Evolutionary conservation across 768 basidiomycete genomes (phyloP), one percentile per base, ranked within the genome.

Genomic region (Leccinum arenicola): DNA sequence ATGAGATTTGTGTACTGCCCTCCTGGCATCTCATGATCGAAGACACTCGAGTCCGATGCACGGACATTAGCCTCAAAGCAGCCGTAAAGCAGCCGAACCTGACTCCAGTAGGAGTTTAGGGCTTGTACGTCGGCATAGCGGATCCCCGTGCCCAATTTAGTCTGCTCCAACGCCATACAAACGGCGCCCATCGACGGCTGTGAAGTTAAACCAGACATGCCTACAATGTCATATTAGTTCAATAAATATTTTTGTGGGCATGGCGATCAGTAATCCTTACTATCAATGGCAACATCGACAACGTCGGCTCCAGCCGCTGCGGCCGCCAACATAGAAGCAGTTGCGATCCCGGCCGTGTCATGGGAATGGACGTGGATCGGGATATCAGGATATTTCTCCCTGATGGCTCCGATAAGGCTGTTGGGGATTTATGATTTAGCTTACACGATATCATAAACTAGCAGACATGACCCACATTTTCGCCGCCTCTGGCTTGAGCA

Each of bases 361-460:
- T 99, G 97, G 12, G 97, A 98, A 78, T 99, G 97, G 38, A 99
- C 96, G 73, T 99, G 97, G 73, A 99, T 98, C 31, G 97, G 95
- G 57, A 99, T 84, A 72, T 97, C 95, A 43, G 97, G 97, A 76
- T 98, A 90, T 66, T 93, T 95, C 78, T 92, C 86, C 71, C 97
- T 85, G 75, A 99, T 96, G 12, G 95, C 89, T 64, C 93, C 89
- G 70, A 99, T 88, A 64, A 99, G 87, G 50, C 93, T 95, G 58
- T 2, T 19, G 61, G 59, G 35, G 2, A 50, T 60, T 54, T 61
- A 50, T 51, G 21, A 31, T 50, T 62, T 25, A 58, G 57, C 25
- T 56, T 25, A 58, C 29, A 27, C 49, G 25, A 50, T 9, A 56
- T 52, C 40, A 29, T n/a, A 29, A 54, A 23, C 27, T 33, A 4